Conservation (phyloP, 2,329 filamentous ascomycete species). For the Colletotrichum sp. region DNA sequence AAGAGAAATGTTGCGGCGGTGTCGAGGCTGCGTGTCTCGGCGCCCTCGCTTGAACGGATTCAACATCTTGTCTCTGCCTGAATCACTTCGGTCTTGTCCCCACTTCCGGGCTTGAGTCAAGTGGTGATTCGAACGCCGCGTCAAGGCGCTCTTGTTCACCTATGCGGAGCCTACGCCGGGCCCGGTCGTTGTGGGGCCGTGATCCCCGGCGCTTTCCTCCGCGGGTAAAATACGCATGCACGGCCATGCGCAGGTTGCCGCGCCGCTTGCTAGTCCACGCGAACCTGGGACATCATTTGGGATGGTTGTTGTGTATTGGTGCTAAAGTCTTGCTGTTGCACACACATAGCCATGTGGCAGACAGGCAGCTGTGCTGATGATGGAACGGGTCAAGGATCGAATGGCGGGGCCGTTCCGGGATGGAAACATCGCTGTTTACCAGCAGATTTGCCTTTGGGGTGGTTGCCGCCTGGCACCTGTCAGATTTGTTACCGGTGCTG, state of each 20-base stretch:
- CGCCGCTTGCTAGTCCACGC: not conserved
- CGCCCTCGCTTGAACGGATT: not conserved
- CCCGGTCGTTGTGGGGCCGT: not conserved
- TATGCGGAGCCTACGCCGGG: not conserved
- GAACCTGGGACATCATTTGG: not conserved
- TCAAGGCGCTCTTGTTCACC: not conserved
- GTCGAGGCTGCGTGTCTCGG: not conserved
- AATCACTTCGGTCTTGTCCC: not conserved
- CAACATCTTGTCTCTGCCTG: not conserved
- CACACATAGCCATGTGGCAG: not conserved
- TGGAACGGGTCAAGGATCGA: not conserved
- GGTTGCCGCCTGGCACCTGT: not conserved
- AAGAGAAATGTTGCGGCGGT: not conserved
- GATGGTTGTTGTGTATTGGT: not conserved
- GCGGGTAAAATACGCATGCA: not conserved
- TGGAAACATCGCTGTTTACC: not conserved
- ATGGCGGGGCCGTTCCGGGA: conserved; percentile 1
- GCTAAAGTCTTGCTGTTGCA: not conserved
- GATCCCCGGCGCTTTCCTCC: not conserved
- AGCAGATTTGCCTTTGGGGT: not conserved
- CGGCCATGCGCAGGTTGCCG: not conserved
- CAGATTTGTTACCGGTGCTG: not conserved
- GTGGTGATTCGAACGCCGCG: too few relatives aligned
- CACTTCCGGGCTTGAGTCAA: not conserved
- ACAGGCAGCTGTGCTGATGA: not conserved